Base-by-base conservation (phyloP, 495 filamentous ascomycete genomes). In the Parathielavia hyrcaniae region DNA sequence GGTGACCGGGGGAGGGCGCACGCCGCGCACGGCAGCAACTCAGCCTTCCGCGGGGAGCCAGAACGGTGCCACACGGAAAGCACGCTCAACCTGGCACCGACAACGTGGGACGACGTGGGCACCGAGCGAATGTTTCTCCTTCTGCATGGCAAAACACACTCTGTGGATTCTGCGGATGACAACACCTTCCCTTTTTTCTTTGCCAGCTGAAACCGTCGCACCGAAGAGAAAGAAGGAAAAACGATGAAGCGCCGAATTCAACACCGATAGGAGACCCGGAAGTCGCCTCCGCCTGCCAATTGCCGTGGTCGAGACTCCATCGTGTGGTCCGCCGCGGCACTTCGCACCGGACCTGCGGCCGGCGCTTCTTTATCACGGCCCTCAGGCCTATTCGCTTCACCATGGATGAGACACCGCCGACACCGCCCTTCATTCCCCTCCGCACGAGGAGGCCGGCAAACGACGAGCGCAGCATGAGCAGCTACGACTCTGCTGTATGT, bases 401-500 rank as follows among this genome's bases (percentile, higher is more conserved):
- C 66, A 72, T 68, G 73, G 66, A 57, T 55, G 67, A 59, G 56
- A 58, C 41, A 56, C 62, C 53, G 20, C 54, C 65, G 46, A 62
- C 53, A 30, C 54, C 65, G 46, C 63, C 73, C 19, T 78, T 77
- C 60, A 69, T 77, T 20, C 71, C 73, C 26, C 69, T 78, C 61
- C 73, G 71, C 58, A 69, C 75, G 51, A 67, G 76, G 59, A 69
- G 69, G 50, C 73, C 73, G 12, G 66, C 51, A 36, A 68, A 64
- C 41, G 73, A 76, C 57, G 66, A 66, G 40, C 62, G 63, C 61
- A 73, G 72, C 58, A 66, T 75, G 65, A 76, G 73, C 66, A 75
- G 70, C 60, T 70, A 69, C 36, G 75, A 77, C 61, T 77, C 75
- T 55, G 71, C 75, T 50, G 76, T 78, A 74, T 56, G 75, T 73